phyloP scores from a whole-genome alignment of 2,329 filamentous ascomycete species.

The Metarhizium robertsii region DNA sequence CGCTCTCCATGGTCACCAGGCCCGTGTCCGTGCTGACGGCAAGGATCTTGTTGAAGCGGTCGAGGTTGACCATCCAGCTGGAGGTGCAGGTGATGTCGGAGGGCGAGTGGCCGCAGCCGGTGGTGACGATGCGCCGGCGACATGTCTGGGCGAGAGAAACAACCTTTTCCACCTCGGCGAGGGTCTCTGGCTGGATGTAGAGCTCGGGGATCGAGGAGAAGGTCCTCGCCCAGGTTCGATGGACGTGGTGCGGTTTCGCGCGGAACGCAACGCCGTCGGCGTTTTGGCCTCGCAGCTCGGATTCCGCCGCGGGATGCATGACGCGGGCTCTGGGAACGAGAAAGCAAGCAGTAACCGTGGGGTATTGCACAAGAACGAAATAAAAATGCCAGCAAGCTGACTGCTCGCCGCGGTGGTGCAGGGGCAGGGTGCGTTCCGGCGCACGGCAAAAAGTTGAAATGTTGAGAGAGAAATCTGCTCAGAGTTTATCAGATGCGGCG shows the following conservation, averaged over 20 bases:
- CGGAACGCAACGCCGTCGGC: slow-evolving; percentile 58
- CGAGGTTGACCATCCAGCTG: slow-evolving; percentile 90
- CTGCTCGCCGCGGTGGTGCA: background rate
- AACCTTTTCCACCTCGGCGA: slow-evolving; percentile 75
- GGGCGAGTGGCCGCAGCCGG: slow-evolving; percentile 89
- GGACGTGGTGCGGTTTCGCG: slow-evolving; percentile 60
- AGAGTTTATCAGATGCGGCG: background rate
- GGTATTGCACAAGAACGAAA: background rate
- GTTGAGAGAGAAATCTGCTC: background rate
- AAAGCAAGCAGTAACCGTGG: too few species aligned
- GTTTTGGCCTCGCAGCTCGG: slow-evolving; percentile 21
- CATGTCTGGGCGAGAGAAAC: slow-evolving; percentile 73
- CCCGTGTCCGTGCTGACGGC: slow-evolving; percentile 57
- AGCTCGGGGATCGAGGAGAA: slow-evolving; percentile 85
- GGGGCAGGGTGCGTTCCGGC: background rate
- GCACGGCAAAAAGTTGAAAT: background rate
- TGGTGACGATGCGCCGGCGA: slow-evolving; percentile 70
- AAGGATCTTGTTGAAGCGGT: slow-evolving; percentile 67
- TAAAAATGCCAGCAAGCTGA: background rate
- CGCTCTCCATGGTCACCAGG: slow-evolving; percentile 72
- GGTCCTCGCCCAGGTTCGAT: slow-evolving; percentile 91
- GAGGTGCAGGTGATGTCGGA: slow-evolving; percentile 88
- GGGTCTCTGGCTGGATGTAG: slow-evolving; percentile 73
- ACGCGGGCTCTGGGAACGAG: background rate
- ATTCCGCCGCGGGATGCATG: slow-evolving; percentile 27